A percentile compares a stretch with the other conserved stretches of the same genome.
Conservation (phyloP, 495 filamentous ascomycete genomes). For the Xylaria bambusicola region DNA sequence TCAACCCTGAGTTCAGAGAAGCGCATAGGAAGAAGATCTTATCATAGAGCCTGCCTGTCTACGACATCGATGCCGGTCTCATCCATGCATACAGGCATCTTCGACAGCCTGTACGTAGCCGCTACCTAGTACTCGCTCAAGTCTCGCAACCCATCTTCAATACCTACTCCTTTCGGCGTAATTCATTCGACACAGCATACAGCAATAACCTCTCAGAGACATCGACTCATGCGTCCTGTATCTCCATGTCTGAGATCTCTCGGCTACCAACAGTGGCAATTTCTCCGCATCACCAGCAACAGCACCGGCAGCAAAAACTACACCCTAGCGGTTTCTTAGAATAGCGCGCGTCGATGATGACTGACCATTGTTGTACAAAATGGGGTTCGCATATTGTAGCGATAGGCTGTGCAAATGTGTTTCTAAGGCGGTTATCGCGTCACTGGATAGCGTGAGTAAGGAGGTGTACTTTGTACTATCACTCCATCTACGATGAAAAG, state of each 20-base stretch:
- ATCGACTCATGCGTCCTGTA: conserved; percentile 11
- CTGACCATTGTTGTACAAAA: background rate
- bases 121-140: background rate
- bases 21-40: background rate
- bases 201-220: conserved; percentile 6
- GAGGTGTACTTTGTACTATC: background rate
- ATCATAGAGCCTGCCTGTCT: background rate
- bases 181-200: background rate
- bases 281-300: conserved; percentile 1
- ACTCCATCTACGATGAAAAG: background rate
- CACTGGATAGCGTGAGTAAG: background rate
- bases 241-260: conserved; percentile 10
- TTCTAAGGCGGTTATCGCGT: background rate
- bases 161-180: background rate
- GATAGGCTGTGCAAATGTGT: background rate
- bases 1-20: background rate
- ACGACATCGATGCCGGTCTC: background rate
- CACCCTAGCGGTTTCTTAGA: background rate
- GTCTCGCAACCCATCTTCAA: conserved; percentile 1
- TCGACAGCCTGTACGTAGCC: background rate
- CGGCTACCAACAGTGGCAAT: conserved; percentile 15
- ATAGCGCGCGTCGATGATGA: background rate
- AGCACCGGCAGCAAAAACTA: background rate
- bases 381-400: background rate
- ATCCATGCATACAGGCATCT: background rate